phyloP scores from a whole-genome alignment of 202 grass and related monocot species.

The Carex sylvatica region DNA sequence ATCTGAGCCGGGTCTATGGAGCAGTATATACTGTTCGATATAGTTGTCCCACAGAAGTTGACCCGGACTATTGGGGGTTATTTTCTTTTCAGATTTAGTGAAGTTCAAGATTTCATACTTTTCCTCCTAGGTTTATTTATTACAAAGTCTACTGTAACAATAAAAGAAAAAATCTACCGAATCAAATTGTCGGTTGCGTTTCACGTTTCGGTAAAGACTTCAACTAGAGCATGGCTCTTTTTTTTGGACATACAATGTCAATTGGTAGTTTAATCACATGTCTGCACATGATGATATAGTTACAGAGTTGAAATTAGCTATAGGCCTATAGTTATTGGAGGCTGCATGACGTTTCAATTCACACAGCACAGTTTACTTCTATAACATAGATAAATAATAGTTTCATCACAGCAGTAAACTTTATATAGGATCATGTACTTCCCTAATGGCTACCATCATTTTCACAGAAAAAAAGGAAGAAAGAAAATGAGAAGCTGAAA shows the following conservation, averaged over 20 bases:
- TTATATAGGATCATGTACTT: background rate
- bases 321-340: background rate
- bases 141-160: background rate
- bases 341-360: background rate
- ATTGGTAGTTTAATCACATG: conserved; percentile 12
- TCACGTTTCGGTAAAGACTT: background rate
- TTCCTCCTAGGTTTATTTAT: background rate
- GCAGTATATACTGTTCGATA: background rate
- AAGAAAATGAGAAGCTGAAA: background rate
- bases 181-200: background rate
- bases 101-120: conserved; percentile 10
- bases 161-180: background rate
- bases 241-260: background rate
- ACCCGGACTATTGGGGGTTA: background rate
- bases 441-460: background rate
- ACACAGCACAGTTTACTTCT: background rate
- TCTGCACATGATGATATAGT: background rate
- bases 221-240: too few relatives aligned
- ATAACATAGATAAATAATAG: background rate
- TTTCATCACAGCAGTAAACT: background rate
- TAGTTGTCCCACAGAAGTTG: background rate
- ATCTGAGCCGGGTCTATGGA: background rate
- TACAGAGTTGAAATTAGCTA: background rate
- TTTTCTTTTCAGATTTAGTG: background rate
- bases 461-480: background rate